phyloP scores from a whole-genome alignment of 352 stramenopile genomes.

The Phytophthora quininea region DNA sequence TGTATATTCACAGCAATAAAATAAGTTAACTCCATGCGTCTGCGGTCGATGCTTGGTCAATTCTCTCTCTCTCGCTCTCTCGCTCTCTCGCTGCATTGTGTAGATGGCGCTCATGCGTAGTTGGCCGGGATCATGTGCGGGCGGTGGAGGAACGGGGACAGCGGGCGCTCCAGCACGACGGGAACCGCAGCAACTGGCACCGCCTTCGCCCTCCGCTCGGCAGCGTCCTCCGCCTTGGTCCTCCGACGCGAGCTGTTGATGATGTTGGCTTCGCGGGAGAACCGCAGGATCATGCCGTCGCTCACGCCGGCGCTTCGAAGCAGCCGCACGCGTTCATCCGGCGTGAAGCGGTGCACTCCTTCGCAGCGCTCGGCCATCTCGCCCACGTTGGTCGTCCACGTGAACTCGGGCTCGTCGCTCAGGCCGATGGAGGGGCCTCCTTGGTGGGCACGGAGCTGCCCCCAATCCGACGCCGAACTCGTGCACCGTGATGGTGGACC shows the following conservation, averaged over 20 bases:
- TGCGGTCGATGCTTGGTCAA: too few relatives aligned
- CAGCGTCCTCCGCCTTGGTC: slow-evolving; percentile 49
- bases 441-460: slow-evolving; percentile 56
- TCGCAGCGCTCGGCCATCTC: slow-evolving; percentile 69
- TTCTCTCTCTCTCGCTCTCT: too few relatives aligned
- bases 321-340: slow-evolving; percentile 55
- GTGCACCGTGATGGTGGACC: slow-evolving; percentile 63
- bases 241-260: slow-evolving; percentile 61
- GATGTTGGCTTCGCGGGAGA: slow-evolving; percentile 69
- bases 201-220: slow-evolving; percentile 40
- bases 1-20: too few relatives aligned
- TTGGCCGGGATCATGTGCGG: slow-evolving; percentile 56
- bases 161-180: slow-evolving; percentile 31
- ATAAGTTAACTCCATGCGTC: too few relatives aligned
- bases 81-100: too few relatives aligned
- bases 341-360: slow-evolving; percentile 60
- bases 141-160: slow-evolving; percentile 38
- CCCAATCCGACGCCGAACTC: slow-evolving; percentile 62
- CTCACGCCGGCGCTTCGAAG: slow-evolving; percentile 55
- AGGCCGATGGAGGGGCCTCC: slow-evolving; percentile 58
- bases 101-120: slow-evolving; percentile 36
- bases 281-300: slow-evolving; percentile 72
- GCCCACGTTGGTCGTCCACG: slow-evolving; percentile 64
- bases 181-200: slow-evolving; percentile 31
- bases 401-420: slow-evolving; percentile 58